Evolutionary conservation across 352 stramenopile genomes (phyloP).

Genomic region (Phytophthora palmivora): DNA sequence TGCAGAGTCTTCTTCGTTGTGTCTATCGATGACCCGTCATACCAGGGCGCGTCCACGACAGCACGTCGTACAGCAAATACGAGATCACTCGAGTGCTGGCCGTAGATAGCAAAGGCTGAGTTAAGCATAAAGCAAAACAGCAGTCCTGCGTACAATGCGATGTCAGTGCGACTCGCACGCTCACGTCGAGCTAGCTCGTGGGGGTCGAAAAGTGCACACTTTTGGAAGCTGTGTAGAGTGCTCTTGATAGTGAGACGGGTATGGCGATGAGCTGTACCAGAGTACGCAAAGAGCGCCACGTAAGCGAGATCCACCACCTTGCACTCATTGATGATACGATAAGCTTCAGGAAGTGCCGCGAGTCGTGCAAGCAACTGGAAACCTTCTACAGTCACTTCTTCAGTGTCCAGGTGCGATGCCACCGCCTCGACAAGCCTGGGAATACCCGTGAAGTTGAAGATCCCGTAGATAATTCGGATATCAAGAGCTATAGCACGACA

Average conservation of each 20-base stretch:
- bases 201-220: conserved; percentile 69
- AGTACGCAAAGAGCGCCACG: conserved; percentile 73
- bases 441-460: conserved; percentile 66
- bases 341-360: conserved; percentile 51
- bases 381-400: conserved; percentile 78
- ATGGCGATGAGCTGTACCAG: conserved; percentile 63
- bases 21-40: neutral
- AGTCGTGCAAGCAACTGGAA: conserved; percentile 73
- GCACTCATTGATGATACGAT: conserved; percentile 59
- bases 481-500: conserved; percentile 48
- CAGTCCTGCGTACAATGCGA: conserved; percentile 54
- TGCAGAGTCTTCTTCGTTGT: conserved; percentile 26
- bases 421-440: conserved; percentile 66
- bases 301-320: conserved; percentile 80
- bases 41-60: conserved; percentile 34
- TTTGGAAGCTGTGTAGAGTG: conserved; percentile 71
- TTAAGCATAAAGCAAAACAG: conserved; percentile 56
- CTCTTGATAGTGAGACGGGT: conserved; percentile 72
- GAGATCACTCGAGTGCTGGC: conserved; percentile 47
- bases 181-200: conserved; percentile 56
- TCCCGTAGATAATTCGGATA: conserved; percentile 50
- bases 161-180: conserved; percentile 41
- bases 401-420: conserved; percentile 71
- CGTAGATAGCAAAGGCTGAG: conserved; percentile 53
- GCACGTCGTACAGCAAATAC: conserved; percentile 35